These are phyloP conservation scores for Panicum miliaceum DNA, from an alignment of 176 grass and related monocot species.

Conservation along the genomic window DNA sequence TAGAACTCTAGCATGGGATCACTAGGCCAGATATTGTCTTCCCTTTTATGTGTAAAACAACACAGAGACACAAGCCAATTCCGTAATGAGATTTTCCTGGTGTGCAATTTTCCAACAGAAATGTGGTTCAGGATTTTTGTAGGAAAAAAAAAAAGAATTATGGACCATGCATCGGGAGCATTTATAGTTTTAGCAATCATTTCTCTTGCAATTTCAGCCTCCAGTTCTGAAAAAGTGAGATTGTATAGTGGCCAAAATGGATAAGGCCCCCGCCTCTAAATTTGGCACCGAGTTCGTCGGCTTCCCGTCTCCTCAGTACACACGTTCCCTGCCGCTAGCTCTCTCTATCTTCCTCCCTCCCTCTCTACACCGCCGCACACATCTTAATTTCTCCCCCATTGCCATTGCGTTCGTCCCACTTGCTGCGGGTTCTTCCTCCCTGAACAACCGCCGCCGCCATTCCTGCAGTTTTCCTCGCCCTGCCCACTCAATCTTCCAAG, in stretches of 20 bases:
- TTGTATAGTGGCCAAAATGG: neutral
- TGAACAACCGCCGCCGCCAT: neutral
- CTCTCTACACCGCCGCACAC: neutral
- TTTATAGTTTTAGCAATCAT: neutral
- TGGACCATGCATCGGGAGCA: neutral
- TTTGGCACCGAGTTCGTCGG: constrained; percentile 53
- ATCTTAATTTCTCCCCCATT: constrained; percentile 32
- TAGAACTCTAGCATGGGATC: too few species aligned
- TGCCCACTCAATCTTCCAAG: constrained; percentile 20
- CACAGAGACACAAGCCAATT: neutral
- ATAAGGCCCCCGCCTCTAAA: constrained; percentile 45
- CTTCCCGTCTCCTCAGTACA: neutral
- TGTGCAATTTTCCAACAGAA: neutral
- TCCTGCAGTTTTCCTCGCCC: neutral
- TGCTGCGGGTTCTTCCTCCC: neutral
- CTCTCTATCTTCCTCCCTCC: neutral
- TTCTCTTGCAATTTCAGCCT: neutral
- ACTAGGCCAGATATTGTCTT: too few species aligned
- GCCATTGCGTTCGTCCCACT: neutral
- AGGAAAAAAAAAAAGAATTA: neutral
- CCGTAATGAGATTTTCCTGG: neutral
- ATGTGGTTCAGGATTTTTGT: neutral
- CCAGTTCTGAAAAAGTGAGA: neutral
- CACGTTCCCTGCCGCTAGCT: neutral
- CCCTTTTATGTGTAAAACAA: too few species aligned